Evolutionary conservation across 805 yeast genomes (phyloP).

Genomic region (Saturnispora besseyi): DNA sequence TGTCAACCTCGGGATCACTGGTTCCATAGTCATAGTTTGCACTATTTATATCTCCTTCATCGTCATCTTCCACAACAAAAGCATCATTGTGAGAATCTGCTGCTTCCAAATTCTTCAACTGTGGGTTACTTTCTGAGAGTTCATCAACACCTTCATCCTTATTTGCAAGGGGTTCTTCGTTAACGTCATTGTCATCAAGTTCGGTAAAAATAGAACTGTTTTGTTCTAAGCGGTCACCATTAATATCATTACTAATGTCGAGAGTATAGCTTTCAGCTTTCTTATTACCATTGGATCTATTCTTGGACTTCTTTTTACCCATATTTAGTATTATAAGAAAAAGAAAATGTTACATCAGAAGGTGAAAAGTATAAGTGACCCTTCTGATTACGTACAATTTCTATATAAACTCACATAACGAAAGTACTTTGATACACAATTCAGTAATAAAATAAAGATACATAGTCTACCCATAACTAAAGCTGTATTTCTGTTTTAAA

Average conservation of each 20-base stretch:
- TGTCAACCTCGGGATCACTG: background rate
- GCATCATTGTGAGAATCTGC: background rate
- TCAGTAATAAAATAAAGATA: too few species aligned
- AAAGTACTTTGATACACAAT: too few species aligned
- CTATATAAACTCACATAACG: too few species aligned
- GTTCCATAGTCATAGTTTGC: background rate
- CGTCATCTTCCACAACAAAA: slow-evolving; percentile 3
- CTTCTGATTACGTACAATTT: too few species aligned
- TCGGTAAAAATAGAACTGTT: background rate
- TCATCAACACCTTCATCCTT: background rate
- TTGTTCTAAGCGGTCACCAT: background rate
- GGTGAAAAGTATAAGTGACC: background rate
- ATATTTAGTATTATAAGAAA: background rate
- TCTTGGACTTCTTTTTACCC: slow-evolving; percentile 2
- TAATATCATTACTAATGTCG: too few species aligned
- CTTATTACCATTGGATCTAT: background rate
- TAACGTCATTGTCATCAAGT: background rate
- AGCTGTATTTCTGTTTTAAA: background rate
- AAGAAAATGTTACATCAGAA: background rate
- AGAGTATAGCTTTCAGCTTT: background rate
- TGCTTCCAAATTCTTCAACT: background rate
- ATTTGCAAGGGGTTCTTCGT: background rate
- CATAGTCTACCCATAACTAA: background rate
- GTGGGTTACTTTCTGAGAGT: background rate
- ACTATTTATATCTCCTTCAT: background rate